Conservation (phyloP, 176 grass and related monocot species). For the Oryza coarctata region DNA sequence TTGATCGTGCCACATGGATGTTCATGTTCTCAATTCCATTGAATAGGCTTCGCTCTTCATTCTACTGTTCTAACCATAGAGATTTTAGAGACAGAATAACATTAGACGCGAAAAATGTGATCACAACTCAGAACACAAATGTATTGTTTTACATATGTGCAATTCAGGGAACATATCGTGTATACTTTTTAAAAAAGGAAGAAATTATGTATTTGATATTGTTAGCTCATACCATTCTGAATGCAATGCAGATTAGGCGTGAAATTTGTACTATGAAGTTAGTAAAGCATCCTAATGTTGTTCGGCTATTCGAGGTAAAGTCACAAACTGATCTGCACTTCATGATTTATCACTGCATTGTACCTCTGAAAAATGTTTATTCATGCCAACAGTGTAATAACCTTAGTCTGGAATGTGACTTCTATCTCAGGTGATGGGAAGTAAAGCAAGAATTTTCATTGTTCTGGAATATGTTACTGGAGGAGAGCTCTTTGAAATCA, state of each 20-base stretch:
- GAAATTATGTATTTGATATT: not conserved
- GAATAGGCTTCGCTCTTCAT: slow-evolving; percentile 16
- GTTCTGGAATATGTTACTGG: slow-evolving; percentile 93
- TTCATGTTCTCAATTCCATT: not conserved
- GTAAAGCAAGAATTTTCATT: slow-evolving; percentile 96
- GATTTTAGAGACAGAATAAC: not conserved
- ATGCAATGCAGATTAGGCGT: slow-evolving; percentile 82
- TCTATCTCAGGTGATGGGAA: slow-evolving; percentile 89
- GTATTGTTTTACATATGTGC: slow-evolving; percentile 3
- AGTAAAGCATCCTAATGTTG: slow-evolving; percentile 97
- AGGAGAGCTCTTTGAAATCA: slow-evolving; percentile 98
- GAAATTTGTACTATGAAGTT: slow-evolving; percentile 99
- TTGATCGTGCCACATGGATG: not conserved
- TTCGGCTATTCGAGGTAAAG: slow-evolving; percentile 80
- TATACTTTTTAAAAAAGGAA: not conserved
- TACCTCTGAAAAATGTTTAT: slow-evolving; percentile 12
- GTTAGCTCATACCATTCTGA: slow-evolving; percentile 23
- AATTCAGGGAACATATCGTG: not conserved
- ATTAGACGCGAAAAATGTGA: not conserved
- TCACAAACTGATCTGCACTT: not conserved
- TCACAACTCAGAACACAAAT: not conserved
- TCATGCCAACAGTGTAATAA: not conserved
- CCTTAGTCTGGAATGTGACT: slow-evolving; percentile 17
- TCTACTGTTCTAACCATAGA: not conserved
- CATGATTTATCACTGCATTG: slow-evolving; percentile 18